These are phyloP conservation scores for Oryza longistaminata DNA, from an alignment of 176 grass and related monocot species.

Conservation along the genomic window DNA sequence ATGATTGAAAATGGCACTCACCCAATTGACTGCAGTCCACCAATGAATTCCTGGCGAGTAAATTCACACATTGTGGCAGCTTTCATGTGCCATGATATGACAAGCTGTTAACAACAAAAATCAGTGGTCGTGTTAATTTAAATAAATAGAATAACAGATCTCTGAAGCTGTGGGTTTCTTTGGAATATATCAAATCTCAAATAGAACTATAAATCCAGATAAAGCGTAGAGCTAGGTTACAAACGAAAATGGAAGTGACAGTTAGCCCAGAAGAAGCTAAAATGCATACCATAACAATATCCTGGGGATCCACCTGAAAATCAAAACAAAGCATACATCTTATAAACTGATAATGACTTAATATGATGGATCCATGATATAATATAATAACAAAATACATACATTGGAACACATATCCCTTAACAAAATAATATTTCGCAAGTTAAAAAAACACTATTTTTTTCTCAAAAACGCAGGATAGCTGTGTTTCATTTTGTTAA, in stretches of 20 bases:
- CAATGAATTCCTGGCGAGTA: slow-evolving; percentile 81
- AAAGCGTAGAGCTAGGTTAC: background rate
- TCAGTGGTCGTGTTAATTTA: slow-evolving; percentile 15
- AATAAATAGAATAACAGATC: slow-evolving; percentile 1
- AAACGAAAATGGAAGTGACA: background rate
- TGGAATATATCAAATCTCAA: slow-evolving; percentile 5
- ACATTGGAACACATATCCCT: slow-evolving; percentile 9
- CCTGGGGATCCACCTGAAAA: slow-evolving; percentile 96
- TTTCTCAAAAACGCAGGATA: too few species aligned
- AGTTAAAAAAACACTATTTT: background rate
- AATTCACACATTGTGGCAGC: slow-evolving; percentile 99
- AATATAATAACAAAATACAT: slow-evolving; percentile 27
- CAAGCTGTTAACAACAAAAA: slow-evolving; percentile 69
- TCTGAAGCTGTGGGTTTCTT: background rate
- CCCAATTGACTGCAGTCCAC: slow-evolving; percentile 94
- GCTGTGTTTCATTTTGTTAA: too few species aligned
- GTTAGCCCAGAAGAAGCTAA: slow-evolving; percentile 23
- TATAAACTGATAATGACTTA: slow-evolving; percentile 6
- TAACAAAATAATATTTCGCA: slow-evolving; percentile 24
- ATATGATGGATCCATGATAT: background rate
- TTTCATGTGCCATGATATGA: slow-evolving; percentile 99
- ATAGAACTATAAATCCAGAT: slow-evolving; percentile 10
- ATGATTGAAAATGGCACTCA: slow-evolving; percentile 44
- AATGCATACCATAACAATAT: slow-evolving; percentile 89
- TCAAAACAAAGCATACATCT: slow-evolving; percentile 36